Evolutionary conservation across 148 eudicot species (phyloP).

Genomic region (Fagopyrum homotropicum): DNA sequence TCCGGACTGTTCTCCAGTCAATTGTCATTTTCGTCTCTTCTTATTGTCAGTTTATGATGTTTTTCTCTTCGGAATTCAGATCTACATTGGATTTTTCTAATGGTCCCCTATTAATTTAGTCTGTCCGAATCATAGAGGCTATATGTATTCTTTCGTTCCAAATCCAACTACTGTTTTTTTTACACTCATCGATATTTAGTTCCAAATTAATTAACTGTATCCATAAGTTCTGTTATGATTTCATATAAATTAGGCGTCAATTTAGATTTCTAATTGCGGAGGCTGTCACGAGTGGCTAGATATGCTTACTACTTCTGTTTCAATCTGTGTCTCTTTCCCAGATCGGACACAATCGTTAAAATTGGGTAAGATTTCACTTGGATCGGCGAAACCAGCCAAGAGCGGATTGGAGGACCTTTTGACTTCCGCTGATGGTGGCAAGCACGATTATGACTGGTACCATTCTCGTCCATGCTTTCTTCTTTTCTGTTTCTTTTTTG

Average conservation of each 20-base stretch:
- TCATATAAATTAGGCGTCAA: neutral
- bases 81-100: constrained; percentile 1
- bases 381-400: constrained; percentile 53
- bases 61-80: constrained; percentile 3
- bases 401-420: constrained; percentile 78
- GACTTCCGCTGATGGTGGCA: constrained; percentile 67
- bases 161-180: neutral
- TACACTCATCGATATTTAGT: neutral
- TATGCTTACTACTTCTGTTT: constrained; percentile 16
- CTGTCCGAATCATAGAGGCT: neutral
- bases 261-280: neutral
- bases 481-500: neutral
- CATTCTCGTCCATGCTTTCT: neutral
- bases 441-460: constrained; percentile 97
- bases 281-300: neutral
- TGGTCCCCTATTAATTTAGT: constrained; percentile 2
- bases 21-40: constrained; percentile 8
- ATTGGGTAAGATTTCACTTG: constrained; percentile 83
- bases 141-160: neutral
- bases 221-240: neutral
- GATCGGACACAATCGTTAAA: constrained; percentile 41
- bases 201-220: neutral
- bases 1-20: neutral
- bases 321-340: neutral
- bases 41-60: neutral